phyloP scores from a whole-genome alignment of 73 alveolate species.

The Tetrahymena malaccensis region DNA sequence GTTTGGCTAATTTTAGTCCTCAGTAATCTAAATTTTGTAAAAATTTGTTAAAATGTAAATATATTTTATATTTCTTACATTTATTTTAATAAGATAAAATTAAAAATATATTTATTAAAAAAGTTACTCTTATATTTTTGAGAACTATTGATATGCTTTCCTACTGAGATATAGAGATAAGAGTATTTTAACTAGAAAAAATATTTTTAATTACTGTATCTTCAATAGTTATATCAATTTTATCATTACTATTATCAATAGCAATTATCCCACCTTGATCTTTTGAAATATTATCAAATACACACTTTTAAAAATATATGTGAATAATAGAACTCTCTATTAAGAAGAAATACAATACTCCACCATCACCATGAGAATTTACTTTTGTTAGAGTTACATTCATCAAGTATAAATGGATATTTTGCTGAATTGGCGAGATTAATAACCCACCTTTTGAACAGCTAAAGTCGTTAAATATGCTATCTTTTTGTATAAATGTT shows the following conservation, averaged over 20 bases:
- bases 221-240: neutral
- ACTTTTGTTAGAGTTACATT: neutral
- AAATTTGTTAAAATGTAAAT: too few species aligned
- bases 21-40: neutral
- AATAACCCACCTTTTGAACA: neutral
- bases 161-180: neutral
- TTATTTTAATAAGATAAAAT: too few species aligned
- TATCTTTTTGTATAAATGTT: neutral
- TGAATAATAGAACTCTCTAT: neutral
- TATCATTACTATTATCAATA: neutral
- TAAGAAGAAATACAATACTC: neutral
- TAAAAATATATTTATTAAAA: too few species aligned
- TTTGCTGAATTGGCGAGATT: neutral
- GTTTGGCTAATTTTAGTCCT: neutral
- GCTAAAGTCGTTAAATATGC: neutral
- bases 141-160: neutral
- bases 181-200: neutral
- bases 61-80: too few species aligned
- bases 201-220: neutral
- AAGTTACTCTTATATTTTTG: neutral
- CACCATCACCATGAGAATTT: neutral
- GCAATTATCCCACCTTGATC: neutral
- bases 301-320: neutral
- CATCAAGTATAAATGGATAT: neutral
- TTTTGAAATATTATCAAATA: neutral